These are phyloP conservation scores for Mariannaea sp. DNA, from an alignment of 2,329 filamentous ascomycete genomes.

Conservation along the genomic window DNA sequence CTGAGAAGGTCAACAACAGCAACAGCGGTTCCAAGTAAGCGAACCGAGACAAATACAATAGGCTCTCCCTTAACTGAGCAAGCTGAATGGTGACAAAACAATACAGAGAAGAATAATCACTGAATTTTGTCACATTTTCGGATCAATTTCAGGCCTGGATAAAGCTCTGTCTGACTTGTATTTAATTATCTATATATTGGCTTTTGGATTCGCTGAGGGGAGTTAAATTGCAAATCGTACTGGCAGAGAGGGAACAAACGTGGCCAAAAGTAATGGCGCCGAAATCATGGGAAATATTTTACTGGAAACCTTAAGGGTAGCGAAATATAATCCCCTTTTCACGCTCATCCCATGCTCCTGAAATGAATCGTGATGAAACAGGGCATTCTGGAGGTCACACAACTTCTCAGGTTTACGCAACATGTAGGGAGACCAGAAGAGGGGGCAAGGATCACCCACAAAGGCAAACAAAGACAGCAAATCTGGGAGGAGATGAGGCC, in stretches of 20 bases:
- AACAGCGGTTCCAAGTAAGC: not conserved
- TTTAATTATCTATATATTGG: not conserved
- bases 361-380: not conserved
- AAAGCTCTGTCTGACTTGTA: not conserved
- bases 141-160: not conserved
- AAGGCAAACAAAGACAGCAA: not conserved
- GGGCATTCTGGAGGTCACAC: not conserved
- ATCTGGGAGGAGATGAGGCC: no score
- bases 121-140: not conserved
- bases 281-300: not conserved
- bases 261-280: no score
- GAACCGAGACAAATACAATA: no score
- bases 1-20: not conserved
- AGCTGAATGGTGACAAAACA: not conserved
- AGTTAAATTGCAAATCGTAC: no score
- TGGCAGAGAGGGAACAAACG: no score
- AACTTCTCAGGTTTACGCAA: not conserved
- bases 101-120: no score
- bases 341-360: not conserved
- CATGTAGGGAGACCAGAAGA: not conserved
- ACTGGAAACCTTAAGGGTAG: not conserved
- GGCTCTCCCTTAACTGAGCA: not conserved
- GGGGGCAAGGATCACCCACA: not conserved
- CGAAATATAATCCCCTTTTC: not conserved
- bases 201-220: not conserved